A percentile compares a stretch with the other conserved stretches of the same genome.
Evolutionary conservation across 2,329 filamentous ascomycete species (phyloP).

Genomic region (Mollisiaceae sp.): DNA sequence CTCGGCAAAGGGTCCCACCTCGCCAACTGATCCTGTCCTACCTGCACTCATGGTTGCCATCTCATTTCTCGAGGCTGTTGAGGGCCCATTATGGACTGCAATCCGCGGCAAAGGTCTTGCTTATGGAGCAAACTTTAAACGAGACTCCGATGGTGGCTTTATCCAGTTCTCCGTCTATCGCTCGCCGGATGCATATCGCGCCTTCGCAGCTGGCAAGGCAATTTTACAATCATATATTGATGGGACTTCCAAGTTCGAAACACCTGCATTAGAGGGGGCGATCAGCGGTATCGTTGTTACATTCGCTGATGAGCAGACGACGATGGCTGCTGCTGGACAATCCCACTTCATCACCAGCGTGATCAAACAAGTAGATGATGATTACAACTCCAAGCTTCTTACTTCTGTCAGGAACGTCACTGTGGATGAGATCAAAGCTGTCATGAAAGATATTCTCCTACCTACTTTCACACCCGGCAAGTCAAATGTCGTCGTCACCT

Average conservation of each 20-base stretch:
- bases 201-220: constrained; percentile 76
- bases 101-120: constrained; percentile 93
- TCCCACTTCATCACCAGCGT: constrained; percentile 85
- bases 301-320: constrained; percentile 88
- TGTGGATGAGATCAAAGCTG: constrained; percentile 75
- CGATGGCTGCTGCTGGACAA: constrained; percentile 79
- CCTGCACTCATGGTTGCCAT: constrained; percentile 87
- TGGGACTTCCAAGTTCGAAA: constrained; percentile 75
- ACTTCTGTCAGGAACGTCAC: constrained; percentile 77
- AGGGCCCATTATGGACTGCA: constrained; percentile 92
- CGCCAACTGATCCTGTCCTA: constrained; percentile 76
- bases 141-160: constrained; percentile 78
- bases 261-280: constrained; percentile 74
- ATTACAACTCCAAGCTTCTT: constrained; percentile 80
- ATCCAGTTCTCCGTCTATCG: constrained; percentile 88
- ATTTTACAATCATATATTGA: constrained; percentile 77
- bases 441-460: constrained; percentile 75
- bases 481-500: constrained; percentile 87
- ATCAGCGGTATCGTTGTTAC: constrained; percentile 86
- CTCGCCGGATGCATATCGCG: constrained; percentile 86
- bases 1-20: constrained; percentile 74
- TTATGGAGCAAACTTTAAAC: constrained; percentile 82
- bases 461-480: constrained; percentile 80
- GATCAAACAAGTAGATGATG: constrained; percentile 73
- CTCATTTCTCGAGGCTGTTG: constrained; percentile 89